These are phyloP conservation scores for Pythium phragmitis DNA, from an alignment of 352 stramenopile species.

Conservation along the genomic window DNA sequence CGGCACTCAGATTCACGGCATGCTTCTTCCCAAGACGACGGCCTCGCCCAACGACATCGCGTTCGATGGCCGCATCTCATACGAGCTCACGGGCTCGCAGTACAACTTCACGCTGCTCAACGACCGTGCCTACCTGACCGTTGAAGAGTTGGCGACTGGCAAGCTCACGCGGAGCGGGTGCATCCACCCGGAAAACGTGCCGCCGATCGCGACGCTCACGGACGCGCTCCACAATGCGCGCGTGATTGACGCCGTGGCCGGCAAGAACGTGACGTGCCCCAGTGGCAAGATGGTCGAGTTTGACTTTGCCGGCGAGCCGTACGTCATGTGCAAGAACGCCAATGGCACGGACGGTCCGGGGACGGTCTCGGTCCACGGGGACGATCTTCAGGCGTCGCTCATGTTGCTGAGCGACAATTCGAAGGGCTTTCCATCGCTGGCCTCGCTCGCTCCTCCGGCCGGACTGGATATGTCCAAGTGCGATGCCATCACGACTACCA, in stretches of 20 bases:
- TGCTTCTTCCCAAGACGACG: conserved; percentile 20
- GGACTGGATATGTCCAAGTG: conserved; percentile 8
- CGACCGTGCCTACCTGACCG: conserved; percentile 28
- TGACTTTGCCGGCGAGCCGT: conserved; percentile 28
- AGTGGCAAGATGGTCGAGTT: conserved; percentile 28
- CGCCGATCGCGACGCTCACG: conserved; percentile 24
- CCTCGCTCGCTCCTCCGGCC: neutral
- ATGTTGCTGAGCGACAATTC: conserved; percentile 17
- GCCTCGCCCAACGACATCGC: conserved; percentile 5
- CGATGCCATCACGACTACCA: neutral
- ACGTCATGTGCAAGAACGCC: conserved; percentile 19
- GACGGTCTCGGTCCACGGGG: conserved; percentile 18
- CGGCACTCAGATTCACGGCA: conserved; percentile 16
- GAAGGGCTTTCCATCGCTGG: conserved; percentile 5
- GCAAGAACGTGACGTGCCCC: conserved; percentile 1
- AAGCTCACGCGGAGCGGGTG: conserved; percentile 24
- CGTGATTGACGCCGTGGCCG: conserved; percentile 27
- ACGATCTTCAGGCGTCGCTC: conserved; percentile 23
- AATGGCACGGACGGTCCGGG: neutral
- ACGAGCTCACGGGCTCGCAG: conserved; percentile 25
- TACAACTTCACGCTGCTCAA: conserved; percentile 38
- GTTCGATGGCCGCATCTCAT: conserved; percentile 35
- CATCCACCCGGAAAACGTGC: conserved; percentile 25
- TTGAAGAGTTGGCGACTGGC: conserved; percentile 15
- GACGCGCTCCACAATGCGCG: conserved; percentile 28